Conservation (phyloP, 176 grass and related monocot genomes). For the Oryza nivara region DNA sequence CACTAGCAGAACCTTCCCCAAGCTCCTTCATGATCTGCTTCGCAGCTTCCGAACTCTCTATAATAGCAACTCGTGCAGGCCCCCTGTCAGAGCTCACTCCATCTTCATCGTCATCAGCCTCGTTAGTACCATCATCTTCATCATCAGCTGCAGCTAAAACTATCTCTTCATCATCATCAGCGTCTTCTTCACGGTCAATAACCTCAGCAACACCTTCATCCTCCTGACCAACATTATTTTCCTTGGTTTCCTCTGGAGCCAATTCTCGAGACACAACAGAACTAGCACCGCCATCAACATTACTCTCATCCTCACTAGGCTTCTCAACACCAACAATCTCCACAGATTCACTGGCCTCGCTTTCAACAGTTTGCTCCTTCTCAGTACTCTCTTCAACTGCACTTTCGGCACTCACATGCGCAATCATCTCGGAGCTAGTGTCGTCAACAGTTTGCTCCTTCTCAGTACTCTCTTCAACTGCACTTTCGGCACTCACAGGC, state of each 20-base stretch:
- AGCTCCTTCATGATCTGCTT: constrained; percentile 71
- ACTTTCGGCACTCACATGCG: background rate
- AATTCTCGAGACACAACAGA: constrained; percentile 30
- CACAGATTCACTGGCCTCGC: constrained; percentile 4
- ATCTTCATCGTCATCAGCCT: constrained; percentile 58
- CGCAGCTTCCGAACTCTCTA: constrained; percentile 53
- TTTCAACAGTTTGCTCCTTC: constrained; percentile 22
- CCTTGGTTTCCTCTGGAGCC: constrained; percentile 14
- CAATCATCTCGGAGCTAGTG: constrained; percentile 8
- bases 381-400: constrained; percentile 14
- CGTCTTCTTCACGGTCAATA: constrained; percentile 18
- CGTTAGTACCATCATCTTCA: constrained; percentile 42
- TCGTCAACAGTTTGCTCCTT: constrained; percentile 22
- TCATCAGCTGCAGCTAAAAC: constrained; percentile 34
- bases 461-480: constrained; percentile 11
- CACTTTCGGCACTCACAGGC: background rate
- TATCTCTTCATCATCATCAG: constrained; percentile 30
- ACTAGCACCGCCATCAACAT: constrained; percentile 12
- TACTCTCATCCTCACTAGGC: constrained; percentile 15
- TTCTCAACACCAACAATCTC: constrained; percentile 35
- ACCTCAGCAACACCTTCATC: constrained; percentile 23
- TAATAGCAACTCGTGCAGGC: constrained; percentile 61
- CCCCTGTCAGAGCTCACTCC: constrained; percentile 44
- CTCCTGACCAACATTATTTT: constrained; percentile 17
- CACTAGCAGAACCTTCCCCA: constrained; percentile 58